Evolutionary conservation across 306 rosid species (phyloP).

Genomic region (Sphenostylis stenocarpa): DNA sequence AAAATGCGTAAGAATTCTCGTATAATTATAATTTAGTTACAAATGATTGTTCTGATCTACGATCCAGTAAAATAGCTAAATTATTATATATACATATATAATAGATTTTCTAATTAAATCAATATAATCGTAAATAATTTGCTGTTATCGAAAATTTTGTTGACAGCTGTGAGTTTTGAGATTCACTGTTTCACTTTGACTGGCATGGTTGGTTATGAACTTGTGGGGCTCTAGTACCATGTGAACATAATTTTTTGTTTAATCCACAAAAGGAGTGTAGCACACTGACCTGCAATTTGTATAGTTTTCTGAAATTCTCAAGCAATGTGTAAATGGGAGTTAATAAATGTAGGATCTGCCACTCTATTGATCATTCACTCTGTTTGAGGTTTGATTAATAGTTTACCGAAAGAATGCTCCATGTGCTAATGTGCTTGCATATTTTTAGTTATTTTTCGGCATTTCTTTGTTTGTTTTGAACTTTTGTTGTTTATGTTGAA

Average conservation of each 20-base stretch:
- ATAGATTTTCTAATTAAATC: too few relatives aligned
- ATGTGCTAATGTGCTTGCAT: background rate
- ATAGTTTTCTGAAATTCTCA: background rate
- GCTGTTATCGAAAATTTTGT: too few relatives aligned
- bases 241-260: background rate
- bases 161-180: background rate
- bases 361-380: background rate
- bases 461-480: background rate
- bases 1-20: too few relatives aligned
- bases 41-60: too few relatives aligned
- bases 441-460: background rate
- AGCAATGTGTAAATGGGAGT: background rate
- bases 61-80: too few relatives aligned
- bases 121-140: too few relatives aligned
- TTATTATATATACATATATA: too few relatives aligned
- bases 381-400: background rate
- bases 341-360: background rate
- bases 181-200: background rate
- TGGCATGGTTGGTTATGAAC: background rate
- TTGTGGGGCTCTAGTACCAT: background rate
- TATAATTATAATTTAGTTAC: too few relatives aligned
- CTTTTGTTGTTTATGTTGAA: conserved; percentile 26
- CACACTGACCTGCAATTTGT: background rate
- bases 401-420: background rate
- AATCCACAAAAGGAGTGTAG: background rate